Evolutionary conservation across 768 basidiomycete species (phyloP).

Genomic region (Mycena capillaripes): DNA sequence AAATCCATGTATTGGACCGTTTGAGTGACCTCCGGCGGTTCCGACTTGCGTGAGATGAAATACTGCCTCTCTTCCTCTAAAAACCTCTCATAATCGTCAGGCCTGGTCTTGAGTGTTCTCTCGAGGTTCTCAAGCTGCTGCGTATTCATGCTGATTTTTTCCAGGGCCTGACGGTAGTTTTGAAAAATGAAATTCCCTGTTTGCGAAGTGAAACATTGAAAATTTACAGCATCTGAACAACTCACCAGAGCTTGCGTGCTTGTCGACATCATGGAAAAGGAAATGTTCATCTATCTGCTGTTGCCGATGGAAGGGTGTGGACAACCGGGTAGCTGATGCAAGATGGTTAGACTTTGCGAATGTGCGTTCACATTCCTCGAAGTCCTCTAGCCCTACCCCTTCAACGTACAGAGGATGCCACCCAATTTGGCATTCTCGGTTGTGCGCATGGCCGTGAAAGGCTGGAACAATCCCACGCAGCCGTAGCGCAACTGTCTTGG

Average conservation of each 20-base stretch:
- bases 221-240: too few species aligned
- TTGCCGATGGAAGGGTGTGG: constrained; percentile 40
- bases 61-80: not conserved
- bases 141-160: not conserved
- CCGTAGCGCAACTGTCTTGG: constrained; percentile 1
- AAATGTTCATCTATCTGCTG: constrained; percentile 43
- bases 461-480: constrained; percentile 32
- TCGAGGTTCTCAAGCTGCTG: not conserved
- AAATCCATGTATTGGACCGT: too few species aligned
- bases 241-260: constrained; percentile 36
- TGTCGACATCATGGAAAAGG: constrained; percentile 37
- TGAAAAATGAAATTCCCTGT: constrained; percentile 4
- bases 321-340: constrained; percentile 36
- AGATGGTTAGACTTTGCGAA: constrained; percentile 47
- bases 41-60: not conserved
- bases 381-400: constrained; percentile 47
- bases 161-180: not conserved
- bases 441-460: constrained; percentile 47
- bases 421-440: constrained; percentile 42
- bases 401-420: constrained; percentile 41
- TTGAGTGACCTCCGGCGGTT: not conserved
- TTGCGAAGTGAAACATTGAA: too few species aligned
- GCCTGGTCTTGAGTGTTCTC: not conserved
- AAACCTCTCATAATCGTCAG: not conserved
- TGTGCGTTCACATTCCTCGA: constrained; percentile 45